phyloP scores from a whole-genome alignment of 352 stramenopile species.

The Globisporangium echinulatum region DNA sequence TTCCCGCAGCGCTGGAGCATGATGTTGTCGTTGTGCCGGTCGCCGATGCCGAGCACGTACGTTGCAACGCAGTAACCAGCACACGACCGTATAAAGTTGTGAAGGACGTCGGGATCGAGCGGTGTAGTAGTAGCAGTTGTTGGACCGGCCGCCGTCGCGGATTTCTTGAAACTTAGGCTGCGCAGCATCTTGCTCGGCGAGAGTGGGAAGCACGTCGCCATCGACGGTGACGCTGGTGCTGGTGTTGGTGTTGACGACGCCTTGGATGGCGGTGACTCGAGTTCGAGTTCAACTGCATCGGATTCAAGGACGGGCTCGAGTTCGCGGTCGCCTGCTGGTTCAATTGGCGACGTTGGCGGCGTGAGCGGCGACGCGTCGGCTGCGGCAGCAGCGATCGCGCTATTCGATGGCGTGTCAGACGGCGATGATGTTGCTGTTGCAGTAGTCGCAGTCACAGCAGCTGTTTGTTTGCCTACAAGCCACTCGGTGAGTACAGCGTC shows the following conservation, averaged over 20 bases:
- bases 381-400: no score
- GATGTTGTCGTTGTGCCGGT: slow-evolving; percentile 94
- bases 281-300: not conserved
- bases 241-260: slow-evolving; percentile 13
- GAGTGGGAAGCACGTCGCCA: slow-evolving; percentile 49
- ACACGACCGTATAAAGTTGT: slow-evolving; percentile 87
- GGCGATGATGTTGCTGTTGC: no score
- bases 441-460: no score
- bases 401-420: not conserved
- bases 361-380: not conserved
- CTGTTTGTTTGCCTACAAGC: slow-evolving; percentile 17
- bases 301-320: not conserved
- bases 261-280: not conserved
- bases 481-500: slow-evolving; percentile 65
- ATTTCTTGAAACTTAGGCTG: slow-evolving; percentile 20
- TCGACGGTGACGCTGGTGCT: slow-evolving; percentile 12
- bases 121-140: slow-evolving; percentile 1
- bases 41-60: slow-evolving; percentile 91
- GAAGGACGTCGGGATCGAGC: slow-evolving; percentile 43
- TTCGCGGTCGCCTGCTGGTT: not conserved
- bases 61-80: slow-evolving; percentile 92
- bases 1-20: slow-evolving; percentile 92
- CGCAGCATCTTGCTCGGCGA: slow-evolving; percentile 31
- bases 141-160: no score
- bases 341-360: slow-evolving; percentile 2